Evolutionary conservation across 164 flowering plant species (phyloP).

Genomic region (Annona squamosa): DNA sequence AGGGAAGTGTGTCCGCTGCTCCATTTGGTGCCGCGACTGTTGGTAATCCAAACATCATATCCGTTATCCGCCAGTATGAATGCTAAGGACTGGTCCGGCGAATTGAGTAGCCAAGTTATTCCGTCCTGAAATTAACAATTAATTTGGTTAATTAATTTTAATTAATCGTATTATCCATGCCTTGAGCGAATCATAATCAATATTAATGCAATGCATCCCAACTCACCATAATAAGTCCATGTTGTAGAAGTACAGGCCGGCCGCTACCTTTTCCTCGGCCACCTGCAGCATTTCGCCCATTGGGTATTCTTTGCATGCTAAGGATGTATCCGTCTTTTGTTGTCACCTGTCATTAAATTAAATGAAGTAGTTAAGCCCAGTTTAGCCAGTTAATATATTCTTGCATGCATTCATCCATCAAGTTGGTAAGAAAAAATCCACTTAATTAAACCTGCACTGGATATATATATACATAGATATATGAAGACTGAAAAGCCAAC

Average conservation of each 20-base stretch:
- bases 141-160: not conserved
- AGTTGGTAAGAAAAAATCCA: too few relatives aligned
- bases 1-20: conserved; percentile 59
- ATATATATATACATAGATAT: too few relatives aligned
- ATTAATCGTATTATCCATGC: too few relatives aligned
- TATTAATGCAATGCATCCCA: too few relatives aligned
- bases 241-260: conserved; percentile 64
- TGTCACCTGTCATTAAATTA: conserved; percentile 40
- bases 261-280: conserved; percentile 14
- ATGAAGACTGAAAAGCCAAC: too few relatives aligned
- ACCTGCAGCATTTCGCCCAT: conserved; percentile 19
- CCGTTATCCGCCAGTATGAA: conserved; percentile 66
- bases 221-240: conserved; percentile 61
- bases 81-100: conserved; percentile 51
- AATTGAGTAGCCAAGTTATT: conserved; percentile 51
- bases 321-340: conserved; percentile 76
- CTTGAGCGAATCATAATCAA: too few relatives aligned
- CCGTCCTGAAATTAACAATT: conserved; percentile 46
- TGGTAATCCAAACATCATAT: conserved; percentile 77
- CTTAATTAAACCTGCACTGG: too few relatives aligned
- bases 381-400: too few relatives aligned
- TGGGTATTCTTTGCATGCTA: conserved; percentile 64
- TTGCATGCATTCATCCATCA: too few relatives aligned
- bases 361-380: too few relatives aligned
- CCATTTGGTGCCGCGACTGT: conserved; percentile 60